Conservation (phyloP, 805 yeast genomes). For the Hanseniaspora occidentalis region DNA sequence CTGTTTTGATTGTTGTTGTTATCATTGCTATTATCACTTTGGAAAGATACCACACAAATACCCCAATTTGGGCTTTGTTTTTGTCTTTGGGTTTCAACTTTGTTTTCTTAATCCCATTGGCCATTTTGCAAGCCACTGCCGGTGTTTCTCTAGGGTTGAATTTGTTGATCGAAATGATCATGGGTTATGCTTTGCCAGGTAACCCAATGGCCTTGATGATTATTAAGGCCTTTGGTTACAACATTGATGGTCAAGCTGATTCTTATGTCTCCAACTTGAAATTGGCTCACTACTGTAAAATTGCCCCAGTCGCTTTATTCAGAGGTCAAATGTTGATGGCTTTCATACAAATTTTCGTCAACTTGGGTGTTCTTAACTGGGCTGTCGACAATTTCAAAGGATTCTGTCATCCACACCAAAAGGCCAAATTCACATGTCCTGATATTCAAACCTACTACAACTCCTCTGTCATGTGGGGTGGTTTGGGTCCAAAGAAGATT, state of each 20-base stretch:
- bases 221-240: conserved; percentile 41
- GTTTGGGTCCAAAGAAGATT: conserved; percentile 42
- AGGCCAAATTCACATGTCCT: conserved; percentile 33
- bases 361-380: conserved; percentile 30
- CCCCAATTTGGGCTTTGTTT: conserved; percentile 55
- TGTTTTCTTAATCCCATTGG: conserved; percentile 43
- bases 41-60: conserved; percentile 34
- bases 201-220: conserved; percentile 42
- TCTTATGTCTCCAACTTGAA: conserved; percentile 40
- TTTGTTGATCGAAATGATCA: conserved; percentile 45
- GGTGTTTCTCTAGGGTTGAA: conserved; percentile 44
- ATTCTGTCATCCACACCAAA: conserved; percentile 29
- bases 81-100: conserved; percentile 41
- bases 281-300: conserved; percentile 43
- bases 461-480: conserved; percentile 49
- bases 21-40: conserved; percentile 28
- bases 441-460: conserved; percentile 32
- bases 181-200: conserved; percentile 48
- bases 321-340: conserved; percentile 31
- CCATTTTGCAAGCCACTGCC: conserved; percentile 45
- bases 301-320: conserved; percentile 45
- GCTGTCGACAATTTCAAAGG: conserved; percentile 27
- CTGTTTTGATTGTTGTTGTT: conserved; percentile 30
- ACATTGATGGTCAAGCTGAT: conserved; percentile 42
- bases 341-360: conserved; percentile 27